Evolutionary conservation across 371 early-diverging fungal genomes (phyloP).

Genomic region (Batkoa obscura): DNA sequence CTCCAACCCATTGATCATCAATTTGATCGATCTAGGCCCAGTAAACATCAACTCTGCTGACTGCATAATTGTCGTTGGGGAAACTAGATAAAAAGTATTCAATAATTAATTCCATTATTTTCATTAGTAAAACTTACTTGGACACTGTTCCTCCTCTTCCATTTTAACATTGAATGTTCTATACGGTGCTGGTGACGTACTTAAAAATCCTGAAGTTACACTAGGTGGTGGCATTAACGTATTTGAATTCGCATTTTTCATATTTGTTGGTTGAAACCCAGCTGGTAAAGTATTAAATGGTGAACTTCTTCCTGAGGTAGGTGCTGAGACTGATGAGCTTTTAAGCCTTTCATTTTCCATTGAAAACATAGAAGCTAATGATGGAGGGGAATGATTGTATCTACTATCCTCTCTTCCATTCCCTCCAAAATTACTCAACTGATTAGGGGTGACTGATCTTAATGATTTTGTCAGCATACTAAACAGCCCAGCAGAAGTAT

Average conservation of each 20-base stretch:
- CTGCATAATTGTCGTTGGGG: background rate
- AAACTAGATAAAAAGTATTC: background rate
- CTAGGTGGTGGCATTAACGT: too few species aligned
- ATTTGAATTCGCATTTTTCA: too few species aligned
- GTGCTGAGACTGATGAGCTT: background rate
- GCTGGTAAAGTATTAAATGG: too few species aligned
- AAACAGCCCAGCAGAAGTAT: constrained; percentile 44
- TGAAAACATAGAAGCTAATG: background rate
- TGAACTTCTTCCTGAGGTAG: background rate
- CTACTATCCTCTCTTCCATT: background rate
- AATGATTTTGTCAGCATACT: constrained; percentile 44
- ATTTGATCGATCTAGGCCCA: background rate
- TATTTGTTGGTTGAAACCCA: too few species aligned
- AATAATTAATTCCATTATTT: background rate
- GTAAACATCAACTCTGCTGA: background rate
- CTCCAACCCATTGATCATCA: background rate
- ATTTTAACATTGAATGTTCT: background rate
- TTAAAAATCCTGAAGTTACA: background rate
- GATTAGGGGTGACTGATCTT: background rate
- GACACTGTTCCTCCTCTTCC: background rate
- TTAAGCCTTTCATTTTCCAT: background rate
- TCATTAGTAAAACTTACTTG: background rate
- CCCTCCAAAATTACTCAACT: background rate
- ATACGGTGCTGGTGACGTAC: too few species aligned
- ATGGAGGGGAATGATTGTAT: background rate